Evolutionary conservation across 768 basidiomycete species (phyloP).

Genomic region (Pleurotus ostreatus): DNA sequence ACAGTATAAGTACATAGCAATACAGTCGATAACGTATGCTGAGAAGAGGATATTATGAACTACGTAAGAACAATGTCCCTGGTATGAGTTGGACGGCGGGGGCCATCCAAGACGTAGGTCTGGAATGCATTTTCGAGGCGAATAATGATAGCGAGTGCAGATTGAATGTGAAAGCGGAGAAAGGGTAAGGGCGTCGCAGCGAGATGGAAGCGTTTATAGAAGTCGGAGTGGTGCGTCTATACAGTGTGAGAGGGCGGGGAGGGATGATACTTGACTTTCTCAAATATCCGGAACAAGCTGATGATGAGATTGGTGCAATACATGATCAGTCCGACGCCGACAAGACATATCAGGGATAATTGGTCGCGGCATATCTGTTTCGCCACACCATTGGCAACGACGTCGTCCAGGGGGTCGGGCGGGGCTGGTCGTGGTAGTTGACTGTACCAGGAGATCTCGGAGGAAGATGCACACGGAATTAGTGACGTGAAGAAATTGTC

Average conservation of each 20-base stretch:
- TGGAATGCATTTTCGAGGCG: background rate
- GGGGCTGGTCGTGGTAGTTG: constrained; percentile 51
- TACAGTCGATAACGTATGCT: constrained; percentile 3
- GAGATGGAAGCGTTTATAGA: background rate
- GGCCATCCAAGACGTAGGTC: background rate
- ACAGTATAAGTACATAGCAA: constrained; percentile 4
- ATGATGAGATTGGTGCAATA: constrained; percentile 86
- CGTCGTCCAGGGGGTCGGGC: constrained; percentile 28
- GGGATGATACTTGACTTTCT: constrained; percentile 79
- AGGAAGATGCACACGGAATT: constrained; percentile 66
- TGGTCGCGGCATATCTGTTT: constrained; percentile 71
- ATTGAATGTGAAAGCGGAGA: background rate
- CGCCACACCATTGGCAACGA: constrained; percentile 40
- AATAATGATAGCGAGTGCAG: constrained; percentile 5
- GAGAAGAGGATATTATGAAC: background rate
- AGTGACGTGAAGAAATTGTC: constrained; percentile 90
- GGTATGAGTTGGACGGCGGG: background rate
- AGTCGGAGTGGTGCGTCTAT: background rate
- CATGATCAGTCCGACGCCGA: constrained; percentile 71
- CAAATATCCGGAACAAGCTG: constrained; percentile 81
- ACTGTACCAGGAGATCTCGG: constrained; percentile 71
- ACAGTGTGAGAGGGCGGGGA: constrained; percentile 17
- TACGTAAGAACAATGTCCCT: constrained; percentile 9
- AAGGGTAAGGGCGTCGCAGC: background rate
- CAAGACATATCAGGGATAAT: constrained; percentile 71